Evolutionary conservation across 2,329 filamentous ascomycete species (phyloP).

Genomic region (Fusarium anthophilum): DNA sequence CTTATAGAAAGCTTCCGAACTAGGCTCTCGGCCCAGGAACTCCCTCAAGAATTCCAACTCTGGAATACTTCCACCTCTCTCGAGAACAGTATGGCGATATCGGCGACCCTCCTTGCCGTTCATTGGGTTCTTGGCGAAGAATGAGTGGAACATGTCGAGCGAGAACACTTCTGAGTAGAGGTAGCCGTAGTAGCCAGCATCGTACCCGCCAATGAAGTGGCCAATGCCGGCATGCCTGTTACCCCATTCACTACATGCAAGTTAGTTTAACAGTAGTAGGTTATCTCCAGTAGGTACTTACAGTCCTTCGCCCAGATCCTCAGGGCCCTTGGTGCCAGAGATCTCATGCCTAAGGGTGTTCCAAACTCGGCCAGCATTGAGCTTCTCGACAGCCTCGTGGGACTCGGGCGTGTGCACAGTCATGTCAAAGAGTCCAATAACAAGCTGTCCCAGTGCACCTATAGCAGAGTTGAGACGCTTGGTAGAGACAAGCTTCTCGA

Average conservation of each 20-base stretch:
- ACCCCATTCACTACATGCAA: conserved; percentile 68
- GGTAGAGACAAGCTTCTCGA: conserved; percentile 77
- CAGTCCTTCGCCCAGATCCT: conserved; percentile 67
- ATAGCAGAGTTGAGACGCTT: conserved; percentile 85
- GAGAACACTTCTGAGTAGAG: conserved; percentile 82
- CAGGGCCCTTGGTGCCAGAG: conserved; percentile 77
- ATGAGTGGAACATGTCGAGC: conserved; percentile 85
- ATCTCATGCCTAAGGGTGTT: conserved; percentile 79
- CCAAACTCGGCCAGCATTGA: conserved; percentile 74
- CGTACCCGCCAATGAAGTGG: conserved; percentile 85
- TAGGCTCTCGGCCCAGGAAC: conserved; percentile 80
- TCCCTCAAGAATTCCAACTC: conserved; percentile 84
- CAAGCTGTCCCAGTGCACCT: conserved; percentile 80
- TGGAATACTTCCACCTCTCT: conserved; percentile 80
- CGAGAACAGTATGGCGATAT: conserved; percentile 81
- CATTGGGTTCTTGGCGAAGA: conserved; percentile 84
- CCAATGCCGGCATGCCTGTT: conserved; percentile 83
- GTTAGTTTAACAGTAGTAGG: conserved; percentile 39
- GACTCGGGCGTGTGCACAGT: conserved; percentile 75
- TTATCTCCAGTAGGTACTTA: conserved; percentile 47
- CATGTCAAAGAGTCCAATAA: conserved; percentile 89
- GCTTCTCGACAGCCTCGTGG: conserved; percentile 73
- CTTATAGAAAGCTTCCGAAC: conserved; percentile 80
- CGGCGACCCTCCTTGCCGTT: conserved; percentile 75
- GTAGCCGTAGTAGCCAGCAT: conserved; percentile 85